Percentiles rank a stretch among this genome's conserved stretches.
These are phyloP conservation scores for Fusarium kyushuense DNA, from an alignment of 2,329 filamentous ascomycete species.

Conservation along the genomic window DNA sequence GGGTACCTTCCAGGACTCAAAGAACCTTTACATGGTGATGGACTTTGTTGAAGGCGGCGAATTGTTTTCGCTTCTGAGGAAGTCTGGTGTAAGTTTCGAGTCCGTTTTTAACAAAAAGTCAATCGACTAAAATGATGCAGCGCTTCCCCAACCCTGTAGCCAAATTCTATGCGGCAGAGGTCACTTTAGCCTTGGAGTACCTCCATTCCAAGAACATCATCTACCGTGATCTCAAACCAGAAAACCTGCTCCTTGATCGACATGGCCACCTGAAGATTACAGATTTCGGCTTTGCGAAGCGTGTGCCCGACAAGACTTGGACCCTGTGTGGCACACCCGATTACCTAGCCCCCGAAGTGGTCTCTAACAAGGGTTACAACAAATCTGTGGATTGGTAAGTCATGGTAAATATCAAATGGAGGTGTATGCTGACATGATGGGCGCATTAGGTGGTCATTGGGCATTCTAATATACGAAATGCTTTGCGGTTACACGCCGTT, in stretches of 20 bases:
- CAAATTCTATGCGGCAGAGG: slow-evolving; percentile 98
- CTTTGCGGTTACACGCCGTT: slow-evolving; percentile 98
- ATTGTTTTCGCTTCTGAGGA: slow-evolving; percentile 92
- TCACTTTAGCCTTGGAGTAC: slow-evolving; percentile 95
- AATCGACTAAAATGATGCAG: slow-evolving; percentile 60
- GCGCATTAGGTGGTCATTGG: slow-evolving; percentile 89
- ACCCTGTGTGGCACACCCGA: slow-evolving; percentile 97
- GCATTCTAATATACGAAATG: slow-evolving; percentile 99
- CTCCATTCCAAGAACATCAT: slow-evolving; percentile 96
- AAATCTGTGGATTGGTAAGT: slow-evolving; percentile 98
- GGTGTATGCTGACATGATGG: slow-evolving; percentile 18
- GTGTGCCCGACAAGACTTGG: slow-evolving; percentile 99
- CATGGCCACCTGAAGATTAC: slow-evolving; percentile 97
- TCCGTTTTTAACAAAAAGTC: neutral
- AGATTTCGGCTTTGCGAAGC: slow-evolving; percentile 98
- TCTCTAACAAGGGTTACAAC: slow-evolving; percentile 99
- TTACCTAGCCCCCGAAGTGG: slow-evolving; percentile 96
- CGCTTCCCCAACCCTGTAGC: slow-evolving; percentile 98
- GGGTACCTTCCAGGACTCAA: slow-evolving; percentile 97
- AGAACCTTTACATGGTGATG: slow-evolving; percentile 99
- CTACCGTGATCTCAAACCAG: slow-evolving; percentile 96
- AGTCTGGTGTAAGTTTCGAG: slow-evolving; percentile 78
- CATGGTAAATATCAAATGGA: neutral
- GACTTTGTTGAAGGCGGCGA: slow-evolving; percentile 99
- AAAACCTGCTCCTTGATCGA: slow-evolving; percentile 90